Percentiles rank a stretch among this genome's conserved stretches.
phyloP scores from a whole-genome alignment of 352 stramenopile species.

The Pythium insidiosum region DNA sequence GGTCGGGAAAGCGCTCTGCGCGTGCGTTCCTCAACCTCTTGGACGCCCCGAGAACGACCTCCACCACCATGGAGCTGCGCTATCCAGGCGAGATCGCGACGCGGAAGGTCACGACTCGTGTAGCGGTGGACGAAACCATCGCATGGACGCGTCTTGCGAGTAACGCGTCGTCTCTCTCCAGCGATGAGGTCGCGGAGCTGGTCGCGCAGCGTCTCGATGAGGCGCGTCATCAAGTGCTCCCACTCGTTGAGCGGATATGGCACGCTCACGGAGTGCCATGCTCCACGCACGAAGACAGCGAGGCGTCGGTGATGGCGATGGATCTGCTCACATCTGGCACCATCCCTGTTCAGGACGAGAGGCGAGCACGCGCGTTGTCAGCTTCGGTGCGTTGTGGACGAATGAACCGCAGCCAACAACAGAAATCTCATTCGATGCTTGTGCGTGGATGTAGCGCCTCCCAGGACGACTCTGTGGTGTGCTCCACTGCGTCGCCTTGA shows the following conservation, averaged over 20 bases:
- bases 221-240: slow-evolving; percentile 36
- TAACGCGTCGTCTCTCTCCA: too few species aligned
- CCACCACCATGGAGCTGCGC: slow-evolving; percentile 18
- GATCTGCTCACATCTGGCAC: slow-evolving; percentile 29
- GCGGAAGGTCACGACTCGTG: slow-evolving; percentile 27
- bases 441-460: too few species aligned
- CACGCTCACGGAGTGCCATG: slow-evolving; percentile 29
- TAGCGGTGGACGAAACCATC: slow-evolving; percentile 40
- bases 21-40: slow-evolving; percentile 19
- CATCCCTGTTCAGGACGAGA: too few species aligned
- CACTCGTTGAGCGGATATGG: slow-evolving; percentile 31
- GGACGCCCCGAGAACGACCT: slow-evolving; percentile 21
- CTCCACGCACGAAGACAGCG: too few species aligned
- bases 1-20: slow-evolving; percentile 9
- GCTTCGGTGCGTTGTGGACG: too few species aligned
- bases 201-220: slow-evolving; percentile 33
- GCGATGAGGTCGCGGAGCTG: slow-evolving; percentile 4
- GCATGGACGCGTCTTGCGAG: slow-evolving; percentile 11
- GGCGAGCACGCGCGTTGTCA: too few species aligned
- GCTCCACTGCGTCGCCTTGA: too few species aligned
- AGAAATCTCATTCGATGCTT: too few species aligned
- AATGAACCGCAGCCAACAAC: too few species aligned
- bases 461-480: too few species aligned
- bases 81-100: too few species aligned
- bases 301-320: slow-evolving; percentile 19